phyloP scores from a whole-genome alignment of 257 asterid genomes.

The Ajuga chamaepitys region DNA sequence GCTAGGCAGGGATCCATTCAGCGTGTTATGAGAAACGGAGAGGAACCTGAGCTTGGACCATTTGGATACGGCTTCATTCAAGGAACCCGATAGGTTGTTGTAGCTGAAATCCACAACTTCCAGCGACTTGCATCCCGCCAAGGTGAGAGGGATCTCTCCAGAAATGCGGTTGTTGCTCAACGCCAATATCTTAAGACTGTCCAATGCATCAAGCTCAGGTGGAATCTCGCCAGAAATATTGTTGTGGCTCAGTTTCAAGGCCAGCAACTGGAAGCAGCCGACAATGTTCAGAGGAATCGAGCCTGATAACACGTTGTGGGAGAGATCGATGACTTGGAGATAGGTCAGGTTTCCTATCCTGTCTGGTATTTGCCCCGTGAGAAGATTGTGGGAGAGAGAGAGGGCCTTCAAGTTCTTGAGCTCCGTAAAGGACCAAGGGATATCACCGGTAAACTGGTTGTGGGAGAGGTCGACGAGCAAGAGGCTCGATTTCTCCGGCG shows the following conservation, averaged over 20 bases:
- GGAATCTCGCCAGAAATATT: constrained; percentile 86
- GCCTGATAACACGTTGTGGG: constrained; percentile 69
- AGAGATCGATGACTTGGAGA: constrained; percentile 83
- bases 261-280: constrained; percentile 86
- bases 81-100: constrained; percentile 62
- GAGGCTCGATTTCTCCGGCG: constrained; percentile 59
- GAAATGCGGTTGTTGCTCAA: constrained; percentile 66
- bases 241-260: constrained; percentile 62
- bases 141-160: constrained; percentile 90
- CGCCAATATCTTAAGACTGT: constrained; percentile 66
- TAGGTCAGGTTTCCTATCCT: constrained; percentile 85
- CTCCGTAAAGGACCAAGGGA: constrained; percentile 62
- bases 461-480: constrained; percentile 68
- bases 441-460: constrained; percentile 62
- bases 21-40: constrained; percentile 65
- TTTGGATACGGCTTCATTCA: constrained; percentile 78
- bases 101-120: constrained; percentile 88
- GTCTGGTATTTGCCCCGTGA: constrained; percentile 73
- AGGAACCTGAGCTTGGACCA: constrained; percentile 77
- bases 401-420: constrained; percentile 79
- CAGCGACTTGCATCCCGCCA: constrained; percentile 92
- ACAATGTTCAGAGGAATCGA: constrained; percentile 74
- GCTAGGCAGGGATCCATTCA: constrained; percentile 62
- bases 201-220: constrained; percentile 95
- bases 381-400: constrained; percentile 64